Percentiles rank a stretch among this genome's conserved stretches.
Evolutionary conservation across 1,139 yeast species (phyloP).

Genomic region (Zygosaccharomyces pseudobailii): DNA sequence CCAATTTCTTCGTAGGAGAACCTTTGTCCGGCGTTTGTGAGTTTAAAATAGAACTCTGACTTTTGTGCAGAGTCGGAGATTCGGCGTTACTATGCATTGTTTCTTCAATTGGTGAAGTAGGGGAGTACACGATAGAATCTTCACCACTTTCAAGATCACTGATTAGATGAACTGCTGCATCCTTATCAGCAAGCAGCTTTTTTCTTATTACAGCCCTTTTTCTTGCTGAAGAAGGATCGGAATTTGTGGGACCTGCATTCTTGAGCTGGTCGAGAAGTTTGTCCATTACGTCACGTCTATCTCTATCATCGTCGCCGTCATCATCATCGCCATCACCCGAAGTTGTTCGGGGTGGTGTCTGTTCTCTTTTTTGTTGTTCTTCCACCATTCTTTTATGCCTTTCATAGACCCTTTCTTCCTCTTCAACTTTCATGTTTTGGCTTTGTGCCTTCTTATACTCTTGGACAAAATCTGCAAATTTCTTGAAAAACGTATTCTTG

Average conservation of each 20-base stretch:
- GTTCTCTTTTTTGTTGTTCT: constrained; percentile 33
- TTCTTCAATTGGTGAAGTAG: constrained; percentile 11
- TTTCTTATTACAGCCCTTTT: constrained; percentile 75
- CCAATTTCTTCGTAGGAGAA: constrained; percentile 5
- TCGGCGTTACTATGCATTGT: constrained; percentile 15
- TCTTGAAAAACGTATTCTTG: constrained; percentile 60
- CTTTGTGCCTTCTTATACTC: constrained; percentile 64
- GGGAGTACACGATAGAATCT: constrained; percentile 28
- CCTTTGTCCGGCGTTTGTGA: background rate
- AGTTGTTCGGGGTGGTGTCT: background rate
- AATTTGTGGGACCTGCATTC: constrained; percentile 66
- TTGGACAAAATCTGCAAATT: constrained; percentile 58
- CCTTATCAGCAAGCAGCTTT: constrained; percentile 44
- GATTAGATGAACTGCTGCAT: constrained; percentile 10
- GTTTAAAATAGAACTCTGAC: constrained; percentile 1
- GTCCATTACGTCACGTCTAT: constrained; percentile 60
- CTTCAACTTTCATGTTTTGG: constrained; percentile 64
- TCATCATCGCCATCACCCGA: constrained; percentile 10
- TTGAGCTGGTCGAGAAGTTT: constrained; percentile 65
- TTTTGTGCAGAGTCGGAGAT: background rate
- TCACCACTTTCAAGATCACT: constrained; percentile 26
- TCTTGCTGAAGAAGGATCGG: constrained; percentile 76
- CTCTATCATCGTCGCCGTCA: constrained; percentile 35
- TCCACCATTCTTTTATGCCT: constrained; percentile 59
- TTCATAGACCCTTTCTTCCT: constrained; percentile 63